phyloP scores from a whole-genome alignment of 2,329 filamentous ascomycete genomes.

The Emmonsia crescens region DNA sequence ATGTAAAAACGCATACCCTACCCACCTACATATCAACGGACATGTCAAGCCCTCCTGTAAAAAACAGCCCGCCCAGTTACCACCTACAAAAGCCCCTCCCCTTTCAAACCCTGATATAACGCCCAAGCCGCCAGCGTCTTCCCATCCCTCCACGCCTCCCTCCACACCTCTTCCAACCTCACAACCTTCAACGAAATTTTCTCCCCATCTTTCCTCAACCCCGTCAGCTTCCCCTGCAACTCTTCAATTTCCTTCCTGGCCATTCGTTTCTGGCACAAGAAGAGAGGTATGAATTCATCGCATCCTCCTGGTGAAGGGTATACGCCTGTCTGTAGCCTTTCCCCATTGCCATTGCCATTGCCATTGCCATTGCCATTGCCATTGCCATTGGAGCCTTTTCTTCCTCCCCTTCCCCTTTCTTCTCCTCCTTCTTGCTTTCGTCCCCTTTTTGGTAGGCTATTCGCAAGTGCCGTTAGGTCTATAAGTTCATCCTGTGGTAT shows the following conservation, averaged over 20 bases:
- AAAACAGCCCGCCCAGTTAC: background rate
- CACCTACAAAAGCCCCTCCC: constrained; percentile 32
- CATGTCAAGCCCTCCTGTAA: background rate
- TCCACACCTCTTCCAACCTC: constrained; percentile 42
- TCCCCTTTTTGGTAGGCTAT: constrained; percentile 10
- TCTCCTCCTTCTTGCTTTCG: constrained; percentile 4
- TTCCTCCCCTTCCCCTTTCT: background rate
- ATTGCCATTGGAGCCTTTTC: background rate
- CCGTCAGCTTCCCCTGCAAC: constrained; percentile 44
- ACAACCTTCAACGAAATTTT: constrained; percentile 50
- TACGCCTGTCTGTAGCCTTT: constrained; percentile 38
- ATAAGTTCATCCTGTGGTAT: constrained; percentile 41
- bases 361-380: too few species aligned
- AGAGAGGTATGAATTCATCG: constrained; percentile 49
- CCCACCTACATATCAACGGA: background rate
- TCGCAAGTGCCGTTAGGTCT: constrained; percentile 45
- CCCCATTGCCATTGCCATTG: constrained; percentile 17
- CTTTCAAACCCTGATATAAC: constrained; percentile 43
- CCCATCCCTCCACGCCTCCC: constrained; percentile 43
- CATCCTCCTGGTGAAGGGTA: constrained; percentile 47
- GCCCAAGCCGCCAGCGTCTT: constrained; percentile 47
- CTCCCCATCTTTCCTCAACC: constrained; percentile 44
- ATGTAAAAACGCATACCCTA: background rate
- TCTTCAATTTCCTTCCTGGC: constrained; percentile 37
- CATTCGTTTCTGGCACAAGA: constrained; percentile 45